These are phyloP conservation scores for Dalbergia cochinchinensis DNA, from an alignment of 306 rosid species.

Conservation along the genomic window DNA sequence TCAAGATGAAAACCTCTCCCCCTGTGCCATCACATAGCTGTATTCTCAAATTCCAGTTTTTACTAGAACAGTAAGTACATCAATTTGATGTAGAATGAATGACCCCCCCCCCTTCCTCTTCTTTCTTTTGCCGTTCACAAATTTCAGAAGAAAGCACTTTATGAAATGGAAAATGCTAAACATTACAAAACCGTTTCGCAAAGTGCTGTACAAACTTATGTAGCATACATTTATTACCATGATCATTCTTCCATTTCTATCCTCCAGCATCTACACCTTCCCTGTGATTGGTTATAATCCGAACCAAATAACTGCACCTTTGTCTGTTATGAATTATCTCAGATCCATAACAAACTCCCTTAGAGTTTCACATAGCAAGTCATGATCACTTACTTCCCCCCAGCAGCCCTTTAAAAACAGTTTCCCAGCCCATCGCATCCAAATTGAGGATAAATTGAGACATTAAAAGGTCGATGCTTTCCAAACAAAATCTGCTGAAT, in stretches of 20 bases:
- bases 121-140: neutral
- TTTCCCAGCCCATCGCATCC: neutral
- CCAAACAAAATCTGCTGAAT: neutral
- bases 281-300: neutral
- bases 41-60: neutral
- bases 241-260: neutral
- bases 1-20: neutral
- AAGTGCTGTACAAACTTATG: neutral
- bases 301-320: neutral
- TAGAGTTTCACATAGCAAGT: neutral
- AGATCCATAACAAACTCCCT: conserved; percentile 10
- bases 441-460: conserved; percentile 19
- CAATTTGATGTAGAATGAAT: neutral
- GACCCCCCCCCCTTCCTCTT: neutral
- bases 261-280: neutral
- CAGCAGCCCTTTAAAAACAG: neutral
- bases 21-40: neutral
- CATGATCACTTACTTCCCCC: conserved; percentile 19
- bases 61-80: neutral
- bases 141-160: conserved; percentile 3
- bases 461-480: conserved; percentile 6
- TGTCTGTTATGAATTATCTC: conserved; percentile 16
- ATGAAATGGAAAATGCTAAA: neutral
- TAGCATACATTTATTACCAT: neutral
- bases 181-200: neutral